A percentile compares a stretch with the other conserved stretches of the same genome.
phyloP scores from a whole-genome alignment of 306 rosid genomes.

The Cucumis cinereus region DNA sequence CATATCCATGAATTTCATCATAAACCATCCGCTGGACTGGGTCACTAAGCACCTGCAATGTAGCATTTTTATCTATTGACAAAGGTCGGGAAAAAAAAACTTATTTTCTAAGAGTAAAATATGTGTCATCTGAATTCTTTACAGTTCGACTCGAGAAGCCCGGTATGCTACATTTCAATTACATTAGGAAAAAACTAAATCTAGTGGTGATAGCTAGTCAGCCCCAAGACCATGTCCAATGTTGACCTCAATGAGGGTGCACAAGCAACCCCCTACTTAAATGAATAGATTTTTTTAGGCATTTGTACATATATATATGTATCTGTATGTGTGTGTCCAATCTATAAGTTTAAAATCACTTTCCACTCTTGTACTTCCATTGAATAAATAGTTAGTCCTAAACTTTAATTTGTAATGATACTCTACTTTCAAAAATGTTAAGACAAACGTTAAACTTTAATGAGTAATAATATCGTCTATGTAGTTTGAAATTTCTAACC shows the following conservation, averaged over 20 bases:
- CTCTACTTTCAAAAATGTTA: neutral
- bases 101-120: neutral
- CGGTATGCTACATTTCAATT: too few relatives aligned
- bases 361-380: neutral
- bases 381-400: neutral
- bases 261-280: neutral
- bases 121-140: neutral
- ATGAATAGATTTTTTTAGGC: neutral
- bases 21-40: slow-evolving; percentile 91
- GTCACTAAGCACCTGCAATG: slow-evolving; percentile 87
- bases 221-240: neutral
- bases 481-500: too few relatives aligned
- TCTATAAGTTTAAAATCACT: too few relatives aligned
- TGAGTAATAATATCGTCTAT: too few relatives aligned
- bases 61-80: slow-evolving; percentile 23
- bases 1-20: slow-evolving; percentile 90
- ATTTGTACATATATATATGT: neutral
- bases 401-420: neutral
- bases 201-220: neutral
- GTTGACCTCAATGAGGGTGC: neutral
- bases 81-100: neutral
- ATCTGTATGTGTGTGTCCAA: too few relatives aligned
- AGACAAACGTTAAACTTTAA: too few relatives aligned
- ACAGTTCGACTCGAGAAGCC: neutral
- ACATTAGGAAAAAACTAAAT: neutral